Percentiles rank a stretch among this genome's conserved stretches.
These are phyloP conservation scores for Corylus heterophylla DNA, from an alignment of 306 rosid genomes.

Conservation along the genomic window DNA sequence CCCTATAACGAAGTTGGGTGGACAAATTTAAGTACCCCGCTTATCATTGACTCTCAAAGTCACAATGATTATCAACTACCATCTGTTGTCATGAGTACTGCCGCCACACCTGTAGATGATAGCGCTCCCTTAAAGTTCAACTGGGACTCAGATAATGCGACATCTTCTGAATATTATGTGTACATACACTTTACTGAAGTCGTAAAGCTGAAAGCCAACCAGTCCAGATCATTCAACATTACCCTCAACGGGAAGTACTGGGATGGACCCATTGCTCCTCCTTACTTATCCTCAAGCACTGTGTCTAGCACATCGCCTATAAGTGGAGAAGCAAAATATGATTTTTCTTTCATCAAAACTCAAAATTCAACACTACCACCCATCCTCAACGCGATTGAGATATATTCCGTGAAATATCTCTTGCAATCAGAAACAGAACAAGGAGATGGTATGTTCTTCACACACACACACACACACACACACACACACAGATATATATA, in stretches of 20 bases:
- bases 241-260: neutral
- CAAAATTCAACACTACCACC: constrained; percentile 45
- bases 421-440: constrained; percentile 34
- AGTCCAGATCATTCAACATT: constrained; percentile 34
- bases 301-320: neutral
- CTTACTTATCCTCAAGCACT: accelerated
- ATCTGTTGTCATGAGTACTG: constrained; percentile 39
- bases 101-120: constrained; percentile 18
- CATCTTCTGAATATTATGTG: neutral
- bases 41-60: neutral
- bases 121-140: constrained; percentile 6
- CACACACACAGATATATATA: too few relatives aligned
- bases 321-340: neutral
- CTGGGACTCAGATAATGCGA: neutral
- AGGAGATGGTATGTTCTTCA: constrained; percentile 45
- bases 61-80: constrained; percentile 22
- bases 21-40: constrained; percentile 20
- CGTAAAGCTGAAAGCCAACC: constrained; percentile 17
- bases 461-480: too few relatives aligned
- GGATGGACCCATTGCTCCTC: constrained; percentile 17
- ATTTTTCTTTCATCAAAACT: constrained; percentile 1
- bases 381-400: constrained; percentile 50
- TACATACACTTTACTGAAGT: constrained; percentile 40
- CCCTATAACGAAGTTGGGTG: neutral
- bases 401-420: constrained; percentile 29